A percentile compares a stretch with the other conserved stretches of the same genome.
These are phyloP conservation scores for Orbilia brochopaga DNA, from an alignment of 2,329 filamentous ascomycete genomes.

Conservation along the genomic window DNA sequence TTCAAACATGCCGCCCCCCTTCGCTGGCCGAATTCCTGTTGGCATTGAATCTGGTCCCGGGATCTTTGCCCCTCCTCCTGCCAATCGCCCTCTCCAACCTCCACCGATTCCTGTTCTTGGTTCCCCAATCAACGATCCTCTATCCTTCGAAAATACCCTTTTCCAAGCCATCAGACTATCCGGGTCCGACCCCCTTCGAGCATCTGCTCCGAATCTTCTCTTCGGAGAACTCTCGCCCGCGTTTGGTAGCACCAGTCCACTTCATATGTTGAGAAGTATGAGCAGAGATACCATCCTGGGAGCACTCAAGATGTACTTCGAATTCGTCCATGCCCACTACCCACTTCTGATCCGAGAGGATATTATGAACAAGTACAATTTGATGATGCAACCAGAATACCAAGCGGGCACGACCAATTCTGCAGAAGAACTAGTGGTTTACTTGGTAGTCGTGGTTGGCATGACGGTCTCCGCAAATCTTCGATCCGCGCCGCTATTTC, in stretches of 20 bases:
- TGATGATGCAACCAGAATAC: slow-evolving; percentile 34
- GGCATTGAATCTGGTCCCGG: slow-evolving; percentile 35
- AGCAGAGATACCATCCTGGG: slow-evolving; percentile 12
- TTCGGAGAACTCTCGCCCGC: slow-evolving; percentile 27
- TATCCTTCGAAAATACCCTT: slow-evolving; percentile 41
- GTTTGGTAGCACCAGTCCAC: slow-evolving; percentile 14
- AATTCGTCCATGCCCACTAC: slow-evolving; percentile 47
- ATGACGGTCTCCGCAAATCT: slow-evolving; percentile 36
- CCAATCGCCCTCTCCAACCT: background rate
- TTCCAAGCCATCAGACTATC: slow-evolving; percentile 41
- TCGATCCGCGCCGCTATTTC: slow-evolving; percentile 24
- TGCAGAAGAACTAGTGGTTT: slow-evolving; percentile 41
- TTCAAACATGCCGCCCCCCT: slow-evolving; percentile 6
- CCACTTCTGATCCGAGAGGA: slow-evolving; percentile 34
- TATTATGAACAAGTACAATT: slow-evolving; percentile 33
- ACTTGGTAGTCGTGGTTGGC: slow-evolving; percentile 38
- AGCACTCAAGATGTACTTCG: slow-evolving; percentile 35
- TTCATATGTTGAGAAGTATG: slow-evolving; percentile 30
- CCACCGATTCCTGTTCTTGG: background rate
- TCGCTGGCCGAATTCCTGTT: slow-evolving; percentile 8
- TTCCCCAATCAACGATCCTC: slow-evolving; percentile 16
- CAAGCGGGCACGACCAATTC: slow-evolving; percentile 22
- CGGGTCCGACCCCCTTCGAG: slow-evolving; percentile 41
- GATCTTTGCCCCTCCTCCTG: background rate
- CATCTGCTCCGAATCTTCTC: slow-evolving; percentile 36